Conservation (phyloP, 1,139 yeast species). For the Protomyces inundatus region DNA sequence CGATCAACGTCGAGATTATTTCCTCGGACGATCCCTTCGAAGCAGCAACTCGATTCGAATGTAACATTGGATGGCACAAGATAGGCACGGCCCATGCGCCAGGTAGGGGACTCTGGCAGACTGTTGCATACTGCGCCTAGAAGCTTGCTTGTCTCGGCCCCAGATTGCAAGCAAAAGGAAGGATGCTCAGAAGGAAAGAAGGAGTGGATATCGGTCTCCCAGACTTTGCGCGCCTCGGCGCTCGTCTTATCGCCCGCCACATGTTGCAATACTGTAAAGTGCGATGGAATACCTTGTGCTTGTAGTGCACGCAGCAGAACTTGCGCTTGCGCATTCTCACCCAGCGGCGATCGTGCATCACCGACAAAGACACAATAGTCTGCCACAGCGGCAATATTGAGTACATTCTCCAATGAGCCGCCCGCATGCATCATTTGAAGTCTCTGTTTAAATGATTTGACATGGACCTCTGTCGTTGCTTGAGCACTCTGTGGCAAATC, state of each 20-base stretch:
- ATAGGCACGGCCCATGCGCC: slow-evolving; percentile 93
- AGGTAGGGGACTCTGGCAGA: slow-evolving; percentile 73
- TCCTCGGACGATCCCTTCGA: slow-evolving; percentile 86
- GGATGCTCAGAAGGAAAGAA: slow-evolving; percentile 64
- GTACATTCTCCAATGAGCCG: slow-evolving; percentile 54
- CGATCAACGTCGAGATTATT: slow-evolving; percentile 71
- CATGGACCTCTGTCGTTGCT: slow-evolving; percentile 45
- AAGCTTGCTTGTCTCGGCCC: slow-evolving; percentile 65
- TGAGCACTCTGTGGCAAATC: slow-evolving; percentile 33
- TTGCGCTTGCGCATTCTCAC: slow-evolving; percentile 76
- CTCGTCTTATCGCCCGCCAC: slow-evolving; percentile 55
- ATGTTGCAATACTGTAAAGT: slow-evolving; percentile 70
- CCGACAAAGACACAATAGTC: slow-evolving; percentile 84
- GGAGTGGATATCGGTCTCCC: slow-evolving; percentile 45
- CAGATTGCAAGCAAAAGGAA: slow-evolving; percentile 56
- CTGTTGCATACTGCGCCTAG: slow-evolving; percentile 75
- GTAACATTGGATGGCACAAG: slow-evolving; percentile 62
- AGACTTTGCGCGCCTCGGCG: slow-evolving; percentile 14
- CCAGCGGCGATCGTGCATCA: slow-evolving; percentile 56
- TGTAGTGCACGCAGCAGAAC: slow-evolving; percentile 85
- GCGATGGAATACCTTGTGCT: slow-evolving; percentile 86
- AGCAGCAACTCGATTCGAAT: slow-evolving; percentile 47
- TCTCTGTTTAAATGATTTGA: slow-evolving; percentile 67
- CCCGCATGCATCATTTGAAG: slow-evolving; percentile 70
- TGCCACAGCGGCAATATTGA: slow-evolving; percentile 84